Percentiles rank a stretch among this genome's conserved stretches.
Evolutionary conservation across 129 eudicot genomes (phyloP).

Genomic region (Glebionis coronaria): DNA sequence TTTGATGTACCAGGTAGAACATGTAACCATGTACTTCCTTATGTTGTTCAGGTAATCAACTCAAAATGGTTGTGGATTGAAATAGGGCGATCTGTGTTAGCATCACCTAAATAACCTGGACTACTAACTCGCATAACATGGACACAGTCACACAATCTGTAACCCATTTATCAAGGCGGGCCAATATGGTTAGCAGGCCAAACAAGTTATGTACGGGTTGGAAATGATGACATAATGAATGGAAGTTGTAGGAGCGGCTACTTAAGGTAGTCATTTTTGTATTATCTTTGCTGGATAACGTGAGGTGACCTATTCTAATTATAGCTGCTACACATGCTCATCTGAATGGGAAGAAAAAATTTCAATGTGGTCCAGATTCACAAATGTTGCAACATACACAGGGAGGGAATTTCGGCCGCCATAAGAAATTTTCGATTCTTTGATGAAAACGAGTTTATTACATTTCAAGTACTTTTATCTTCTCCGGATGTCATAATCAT

Average conservation of each 20-base stretch:
- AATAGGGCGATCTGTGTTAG: no score
- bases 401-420: slow-evolving; percentile 31
- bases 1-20: no score
- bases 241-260: slow-evolving; percentile 34
- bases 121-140: no score
- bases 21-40: no score
- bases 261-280: slow-evolving; percentile 34
- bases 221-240: not conserved
- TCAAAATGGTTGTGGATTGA: no score
- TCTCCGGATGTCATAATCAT: slow-evolving; percentile 29
- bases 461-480: slow-evolving; percentile 45
- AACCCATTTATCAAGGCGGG: no score
- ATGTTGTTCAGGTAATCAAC: no score
- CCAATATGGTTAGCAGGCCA: no score
- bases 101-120: no score
- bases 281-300: slow-evolving; percentile 27
- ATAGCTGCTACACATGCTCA: slow-evolving; percentile 25
- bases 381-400: slow-evolving; percentile 34
- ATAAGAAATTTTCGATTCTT: slow-evolving; percentile 34
- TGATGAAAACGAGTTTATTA: slow-evolving; percentile 29
- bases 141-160: no score
- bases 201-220: no score
- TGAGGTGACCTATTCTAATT: slow-evolving; percentile 31
- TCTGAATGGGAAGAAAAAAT: slow-evolving; percentile 43
- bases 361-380: slow-evolving; percentile 28